Evolutionary conservation across 768 basidiomycete species (phyloP).

Genomic region (Termitomyces sp.): DNA sequence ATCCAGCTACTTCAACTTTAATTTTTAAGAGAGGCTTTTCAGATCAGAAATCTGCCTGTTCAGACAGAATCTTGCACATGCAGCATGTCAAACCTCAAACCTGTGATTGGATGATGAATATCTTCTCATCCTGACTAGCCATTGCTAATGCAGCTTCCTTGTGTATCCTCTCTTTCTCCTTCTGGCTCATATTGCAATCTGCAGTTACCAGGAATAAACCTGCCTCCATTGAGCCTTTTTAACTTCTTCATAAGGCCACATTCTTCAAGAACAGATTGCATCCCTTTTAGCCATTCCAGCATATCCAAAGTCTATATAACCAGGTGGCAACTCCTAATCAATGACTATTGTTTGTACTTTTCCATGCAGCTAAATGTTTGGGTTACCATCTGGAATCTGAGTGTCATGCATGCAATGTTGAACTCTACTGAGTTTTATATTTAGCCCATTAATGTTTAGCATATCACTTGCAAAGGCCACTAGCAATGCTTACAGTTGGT

Average conservation of each 20-base stretch:
- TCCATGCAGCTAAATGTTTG: neutral
- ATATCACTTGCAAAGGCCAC: too few species aligned
- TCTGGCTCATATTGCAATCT: neutral
- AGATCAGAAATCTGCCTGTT: neutral
- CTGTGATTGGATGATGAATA: neutral
- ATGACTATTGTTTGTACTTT: slow-evolving; percentile 5
- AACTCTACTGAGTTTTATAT: slow-evolving; percentile 7
- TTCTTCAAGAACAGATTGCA: slow-evolving; percentile 8
- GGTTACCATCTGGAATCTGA: neutral
- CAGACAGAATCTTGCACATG: neutral
- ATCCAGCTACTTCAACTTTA: neutral
- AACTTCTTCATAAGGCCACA: slow-evolving; percentile 2
- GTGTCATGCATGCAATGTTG: neutral
- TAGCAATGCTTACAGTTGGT: too few species aligned
- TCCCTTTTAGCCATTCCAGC: slow-evolving; percentile 1
- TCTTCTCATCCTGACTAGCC: neutral
- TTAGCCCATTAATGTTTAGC: too few species aligned
- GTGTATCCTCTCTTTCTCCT: neutral
- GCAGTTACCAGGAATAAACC: neutral
- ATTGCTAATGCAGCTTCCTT: neutral
- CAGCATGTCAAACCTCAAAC: neutral
- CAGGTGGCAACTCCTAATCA: neutral
- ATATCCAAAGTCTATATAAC: slow-evolving; percentile 5
- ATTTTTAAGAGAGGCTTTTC: neutral
- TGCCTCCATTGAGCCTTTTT: neutral